Evolutionary conservation across 768 basidiomycete species (phyloP).

Genomic region (Rhizopogon vulgaris): DNA sequence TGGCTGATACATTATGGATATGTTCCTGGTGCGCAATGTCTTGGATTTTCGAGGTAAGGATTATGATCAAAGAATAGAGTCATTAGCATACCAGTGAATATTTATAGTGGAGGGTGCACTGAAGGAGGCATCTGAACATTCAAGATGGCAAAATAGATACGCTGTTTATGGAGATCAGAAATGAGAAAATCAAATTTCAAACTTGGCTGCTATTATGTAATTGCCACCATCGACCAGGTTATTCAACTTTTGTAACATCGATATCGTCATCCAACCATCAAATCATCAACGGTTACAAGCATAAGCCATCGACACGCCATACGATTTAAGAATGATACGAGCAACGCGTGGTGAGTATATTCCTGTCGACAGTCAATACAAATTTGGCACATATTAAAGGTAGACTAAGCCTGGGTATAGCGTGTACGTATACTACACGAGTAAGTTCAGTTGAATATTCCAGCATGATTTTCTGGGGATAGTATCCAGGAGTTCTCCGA

Average conservation of each 20-base stretch:
- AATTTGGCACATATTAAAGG: no score
- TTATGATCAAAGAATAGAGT: neutral
- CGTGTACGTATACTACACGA: no score
- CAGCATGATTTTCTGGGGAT: conserved; percentile 65
- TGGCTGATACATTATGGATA: conserved; percentile 1
- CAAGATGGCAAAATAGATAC: neutral
- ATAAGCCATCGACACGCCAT: conserved; percentile 32
- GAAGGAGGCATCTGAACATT: conserved; percentile 6
- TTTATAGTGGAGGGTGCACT: neutral
- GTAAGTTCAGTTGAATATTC: no score
- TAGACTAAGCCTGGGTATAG: no score
- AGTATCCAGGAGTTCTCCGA: conserved; percentile 75
- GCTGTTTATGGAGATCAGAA: neutral
- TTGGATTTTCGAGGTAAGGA: neutral
- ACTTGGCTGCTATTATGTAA: no score
- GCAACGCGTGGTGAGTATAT: no score
- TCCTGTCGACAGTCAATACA: no score
- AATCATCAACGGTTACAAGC: conserved; percentile 1
- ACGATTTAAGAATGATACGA: conserved; percentile 33
- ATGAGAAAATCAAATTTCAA: no score
- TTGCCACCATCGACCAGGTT: no score
- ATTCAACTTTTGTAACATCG: no score
- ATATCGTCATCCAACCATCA: neutral
- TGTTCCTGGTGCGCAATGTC: neutral
- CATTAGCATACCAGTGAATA: conserved; percentile 1